phyloP scores from a whole-genome alignment of 306 rosid species.

The Alnus glutinosa region DNA sequence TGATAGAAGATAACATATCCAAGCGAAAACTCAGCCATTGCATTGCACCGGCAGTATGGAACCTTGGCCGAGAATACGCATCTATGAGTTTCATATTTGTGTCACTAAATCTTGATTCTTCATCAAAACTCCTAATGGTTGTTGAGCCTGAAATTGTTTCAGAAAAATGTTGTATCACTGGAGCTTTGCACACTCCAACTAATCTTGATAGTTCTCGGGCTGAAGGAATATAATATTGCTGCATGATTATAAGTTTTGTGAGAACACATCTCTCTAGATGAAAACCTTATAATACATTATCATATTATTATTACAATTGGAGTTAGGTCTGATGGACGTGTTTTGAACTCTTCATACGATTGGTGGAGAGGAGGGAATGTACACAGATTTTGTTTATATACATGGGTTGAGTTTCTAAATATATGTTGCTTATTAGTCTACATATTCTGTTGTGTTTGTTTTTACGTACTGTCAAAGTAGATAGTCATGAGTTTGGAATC shows the following conservation, averaged over 20 bases:
- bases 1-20: constrained; percentile 55
- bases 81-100: constrained; percentile 59
- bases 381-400: no score
- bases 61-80: constrained; percentile 57
- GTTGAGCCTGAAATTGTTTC: constrained; percentile 74
- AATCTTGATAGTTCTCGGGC: constrained; percentile 64
- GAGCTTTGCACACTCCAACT: constrained; percentile 73
- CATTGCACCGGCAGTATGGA: constrained; percentile 52
- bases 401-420: no score
- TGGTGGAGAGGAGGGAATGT: no score
- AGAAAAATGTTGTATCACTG: constrained; percentile 68
- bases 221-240: constrained; percentile 48
- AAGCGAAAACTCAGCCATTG: constrained; percentile 68
- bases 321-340: not conserved
- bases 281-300: not conserved
- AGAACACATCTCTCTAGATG: not conserved
- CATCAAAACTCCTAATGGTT: constrained; percentile 66
- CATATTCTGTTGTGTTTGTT: no score
- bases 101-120: constrained; percentile 56
- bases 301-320: not conserved
- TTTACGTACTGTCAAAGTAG: no score
- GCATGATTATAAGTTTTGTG: constrained; percentile 11
- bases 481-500: no score
- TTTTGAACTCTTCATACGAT: no score
- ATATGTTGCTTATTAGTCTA: no score